phyloP scores from a whole-genome alignment of 1,284 basidiomycete species.

The Apiotrichum akiyoshidainum region DNA sequence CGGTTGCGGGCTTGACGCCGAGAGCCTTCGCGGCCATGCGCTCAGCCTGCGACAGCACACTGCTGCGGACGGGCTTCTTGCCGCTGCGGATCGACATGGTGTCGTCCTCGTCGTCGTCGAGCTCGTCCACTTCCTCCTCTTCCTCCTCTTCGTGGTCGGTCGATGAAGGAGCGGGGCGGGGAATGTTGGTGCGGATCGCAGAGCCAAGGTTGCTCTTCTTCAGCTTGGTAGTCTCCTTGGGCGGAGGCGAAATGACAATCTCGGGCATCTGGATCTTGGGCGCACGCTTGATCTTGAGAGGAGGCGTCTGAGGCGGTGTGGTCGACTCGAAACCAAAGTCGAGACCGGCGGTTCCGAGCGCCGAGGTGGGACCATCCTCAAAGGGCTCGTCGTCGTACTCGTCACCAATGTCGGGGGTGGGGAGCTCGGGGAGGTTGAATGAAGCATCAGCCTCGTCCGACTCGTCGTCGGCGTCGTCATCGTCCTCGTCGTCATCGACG shows the following conservation, averaged over 20 bases:
- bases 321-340: constrained; percentile 11
- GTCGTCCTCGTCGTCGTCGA: neutral
- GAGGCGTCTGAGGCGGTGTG: constrained; percentile 13
- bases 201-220: neutral
- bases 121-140: constrained; percentile 3
- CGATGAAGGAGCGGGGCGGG: neutral
- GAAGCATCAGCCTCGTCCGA: constrained; percentile 7
- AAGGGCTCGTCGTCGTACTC: constrained; percentile 15
- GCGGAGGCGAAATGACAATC: constrained; percentile 16
- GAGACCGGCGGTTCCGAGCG: constrained; percentile 15
- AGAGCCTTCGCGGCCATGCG: constrained; percentile 45
- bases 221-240: constrained; percentile 5
- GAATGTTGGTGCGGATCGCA: constrained; percentile 2
- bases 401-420: constrained; percentile 15
- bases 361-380: constrained; percentile 11
- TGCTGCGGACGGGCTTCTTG: neutral
- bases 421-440: constrained; percentile 19
- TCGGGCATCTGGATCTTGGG: constrained; percentile 1
- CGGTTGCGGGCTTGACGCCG: constrained; percentile 45
- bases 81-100: neutral
- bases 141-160: constrained; percentile 9
- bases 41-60: constrained; percentile 35
- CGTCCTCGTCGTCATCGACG: constrained; percentile 16
- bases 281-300: constrained; percentile 1
- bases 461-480: constrained; percentile 28